phyloP scores from a whole-genome alignment of 2,329 filamentous ascomycete genomes.

The Phyllosticta citriasiana region DNA sequence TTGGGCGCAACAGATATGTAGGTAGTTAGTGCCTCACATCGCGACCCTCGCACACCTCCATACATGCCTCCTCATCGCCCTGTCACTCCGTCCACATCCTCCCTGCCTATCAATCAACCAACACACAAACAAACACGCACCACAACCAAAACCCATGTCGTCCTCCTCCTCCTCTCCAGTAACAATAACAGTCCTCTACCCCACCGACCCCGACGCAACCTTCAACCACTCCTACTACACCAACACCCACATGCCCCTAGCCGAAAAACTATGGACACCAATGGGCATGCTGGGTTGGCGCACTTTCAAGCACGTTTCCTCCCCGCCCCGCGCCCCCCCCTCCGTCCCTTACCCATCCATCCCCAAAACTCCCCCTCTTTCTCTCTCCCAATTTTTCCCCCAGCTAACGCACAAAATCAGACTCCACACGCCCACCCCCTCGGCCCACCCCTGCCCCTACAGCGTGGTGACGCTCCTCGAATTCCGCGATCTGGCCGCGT shows the following conservation, averaged over 20 bases:
- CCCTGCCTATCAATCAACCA: no score
- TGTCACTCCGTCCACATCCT: no score
- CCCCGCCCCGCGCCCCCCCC: no score
- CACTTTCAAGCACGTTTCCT: not conserved
- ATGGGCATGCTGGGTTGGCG: not conserved
- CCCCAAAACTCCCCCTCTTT: no score
- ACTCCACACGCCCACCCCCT: constrained; percentile 39
- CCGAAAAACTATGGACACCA: not conserved
- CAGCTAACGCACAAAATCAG: not conserved
- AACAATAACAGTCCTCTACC: not conserved
- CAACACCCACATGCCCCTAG: not conserved
- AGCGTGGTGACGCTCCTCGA: constrained; percentile 41
- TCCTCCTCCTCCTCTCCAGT: not conserved
- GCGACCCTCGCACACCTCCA: no score
- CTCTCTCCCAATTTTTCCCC: not conserved
- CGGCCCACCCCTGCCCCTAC: constrained; percentile 31
- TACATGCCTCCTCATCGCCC: no score
- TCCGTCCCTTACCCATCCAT: no score
- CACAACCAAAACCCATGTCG: not conserved
- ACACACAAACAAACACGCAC: not conserved
- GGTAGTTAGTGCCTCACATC: no score
- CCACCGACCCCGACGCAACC: not conserved
- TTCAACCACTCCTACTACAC: not conserved
- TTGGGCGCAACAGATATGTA: no score
- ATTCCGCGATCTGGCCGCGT: constrained; percentile 35